These are phyloP conservation scores for Ceratocystis albifundus DNA, from an alignment of 2,329 filamentous ascomycete species.

Conservation along the genomic window DNA sequence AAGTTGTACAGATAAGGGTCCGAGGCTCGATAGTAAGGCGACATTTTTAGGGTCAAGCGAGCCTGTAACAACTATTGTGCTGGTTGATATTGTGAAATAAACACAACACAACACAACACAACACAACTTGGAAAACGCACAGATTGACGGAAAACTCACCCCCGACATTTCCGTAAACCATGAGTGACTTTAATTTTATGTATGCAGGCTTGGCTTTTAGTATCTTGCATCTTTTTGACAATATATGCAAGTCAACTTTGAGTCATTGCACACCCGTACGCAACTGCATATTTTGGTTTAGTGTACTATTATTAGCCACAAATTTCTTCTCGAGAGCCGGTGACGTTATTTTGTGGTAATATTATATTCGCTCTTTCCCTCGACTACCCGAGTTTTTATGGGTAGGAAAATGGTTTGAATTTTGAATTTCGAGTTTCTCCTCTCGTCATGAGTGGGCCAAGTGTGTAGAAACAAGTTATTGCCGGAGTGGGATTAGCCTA, in stretches of 20 bases:
- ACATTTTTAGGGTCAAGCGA: too few relatives aligned
- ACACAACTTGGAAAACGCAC: neutral
- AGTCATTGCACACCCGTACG: neutral
- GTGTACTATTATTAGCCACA: slow-evolving; percentile 1
- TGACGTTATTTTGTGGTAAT: neutral
- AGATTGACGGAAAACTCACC: neutral
- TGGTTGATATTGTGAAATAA: neutral
- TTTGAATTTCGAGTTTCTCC: neutral
- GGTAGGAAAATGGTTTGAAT: neutral
- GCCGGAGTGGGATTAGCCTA: neutral
- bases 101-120: too few relatives aligned
- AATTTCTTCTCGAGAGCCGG: neutral
- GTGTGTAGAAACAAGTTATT: neutral
- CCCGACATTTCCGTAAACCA: slow-evolving; percentile 2
- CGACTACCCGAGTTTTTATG: neutral
- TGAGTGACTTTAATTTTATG: neutral
- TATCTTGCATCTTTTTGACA: neutral
- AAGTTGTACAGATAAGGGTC: too few relatives aligned
- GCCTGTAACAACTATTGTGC: too few relatives aligned
- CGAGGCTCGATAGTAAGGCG: too few relatives aligned
- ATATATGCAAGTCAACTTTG: too few relatives aligned
- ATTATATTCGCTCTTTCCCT: neutral
- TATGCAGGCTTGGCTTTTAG: neutral
- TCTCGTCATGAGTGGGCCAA: neutral
- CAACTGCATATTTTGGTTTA: neutral